Base-by-base conservation (phyloP, 305 asterid genomes). In the Lippia alba region DNA sequence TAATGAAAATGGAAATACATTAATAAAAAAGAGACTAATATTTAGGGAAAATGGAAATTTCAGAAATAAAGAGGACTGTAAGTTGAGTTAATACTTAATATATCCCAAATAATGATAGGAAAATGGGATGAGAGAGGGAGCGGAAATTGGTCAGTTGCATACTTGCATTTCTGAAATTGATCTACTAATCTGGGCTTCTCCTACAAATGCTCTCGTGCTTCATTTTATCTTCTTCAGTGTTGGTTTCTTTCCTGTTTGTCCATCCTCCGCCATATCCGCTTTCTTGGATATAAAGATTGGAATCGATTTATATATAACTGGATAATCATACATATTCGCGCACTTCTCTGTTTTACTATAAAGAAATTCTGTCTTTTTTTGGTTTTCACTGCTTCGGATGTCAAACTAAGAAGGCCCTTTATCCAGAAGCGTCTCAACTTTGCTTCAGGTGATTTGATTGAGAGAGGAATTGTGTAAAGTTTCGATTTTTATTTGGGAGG, bases 181-280 rank as follows among this genome's bases (percentile, higher is more conserved):
- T 57, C 63, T 12, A 12, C 53, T 72, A 70, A 66, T 80, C 56
- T 77, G 73, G 67, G 54, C 79, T 73, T 65, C 48, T 64, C 78
- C 80, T 53, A 68, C 67, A 61, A 82, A 30, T 32, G 12, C 78
- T 80, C 82, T 49, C 74, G 66, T 40, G 44, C 78, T 63, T 49
- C 14, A 61, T 44, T 41, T 30, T 51, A 30, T 62, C 44, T 17
- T 54, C 18, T 62, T 54, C 68, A 33, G 58, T 18, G 55, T 71
- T 71, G 54, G 63, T 61, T 57, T 49, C 66, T 51, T 69, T 70
- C 67, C 56, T 63, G 34, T 34, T 12, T 61, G 55, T 49, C 61
- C 56, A 45, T 60, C 48, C 66, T 64, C 61, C 70, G 73, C 73
- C 51, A 60, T 67, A 70, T 51, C 36, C 64, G 64, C 63, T 57